Conservation (phyloP, 768 basidiomycete species). For the Pisolithus microcarpus region DNA sequence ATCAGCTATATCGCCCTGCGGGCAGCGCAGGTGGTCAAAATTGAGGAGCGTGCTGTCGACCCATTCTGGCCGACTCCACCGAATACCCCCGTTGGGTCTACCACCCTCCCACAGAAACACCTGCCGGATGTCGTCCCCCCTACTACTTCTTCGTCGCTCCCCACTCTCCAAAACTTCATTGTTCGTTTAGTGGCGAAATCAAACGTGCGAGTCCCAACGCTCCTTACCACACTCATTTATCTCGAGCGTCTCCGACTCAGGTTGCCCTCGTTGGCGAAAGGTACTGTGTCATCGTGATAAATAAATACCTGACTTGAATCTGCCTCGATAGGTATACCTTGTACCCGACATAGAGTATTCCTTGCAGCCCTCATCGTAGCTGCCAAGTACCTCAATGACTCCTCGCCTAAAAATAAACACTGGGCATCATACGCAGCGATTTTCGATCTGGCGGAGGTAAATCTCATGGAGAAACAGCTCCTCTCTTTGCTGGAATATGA, state of each 20-base stretch:
- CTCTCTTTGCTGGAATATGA: constrained; percentile 89
- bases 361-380: constrained; percentile 93
- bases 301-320: constrained; percentile 6
- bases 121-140: constrained; percentile 20
- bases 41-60: constrained; percentile 42
- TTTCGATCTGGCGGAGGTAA: constrained; percentile 77
- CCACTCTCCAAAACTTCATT: constrained; percentile 81
- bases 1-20: constrained; percentile 77
- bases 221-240: constrained; percentile 87
- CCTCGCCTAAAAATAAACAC: constrained; percentile 91
- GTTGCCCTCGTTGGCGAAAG: constrained; percentile 79
- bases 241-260: constrained; percentile 79
- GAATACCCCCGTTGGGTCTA: constrained; percentile 48
- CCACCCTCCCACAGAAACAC: constrained; percentile 29
- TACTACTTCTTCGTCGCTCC: constrained; percentile 28
- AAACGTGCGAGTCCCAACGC: constrained; percentile 85
- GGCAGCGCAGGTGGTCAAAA: constrained; percentile 66
- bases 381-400: constrained; percentile 95
- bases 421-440: constrained; percentile 77
- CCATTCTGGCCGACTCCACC: constrained; percentile 58
- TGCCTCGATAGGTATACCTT: constrained; percentile 54
- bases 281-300: constrained; percentile 34
- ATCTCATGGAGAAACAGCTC: constrained; percentile 96
- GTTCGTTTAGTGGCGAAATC: constrained; percentile 68
- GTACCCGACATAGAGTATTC: constrained; percentile 93